Evolutionary conservation across 176 grass and related monocot genomes (phyloP), one percentile per base, ranked within the genome.

Genomic region (Oryza brachyantha): DNA sequence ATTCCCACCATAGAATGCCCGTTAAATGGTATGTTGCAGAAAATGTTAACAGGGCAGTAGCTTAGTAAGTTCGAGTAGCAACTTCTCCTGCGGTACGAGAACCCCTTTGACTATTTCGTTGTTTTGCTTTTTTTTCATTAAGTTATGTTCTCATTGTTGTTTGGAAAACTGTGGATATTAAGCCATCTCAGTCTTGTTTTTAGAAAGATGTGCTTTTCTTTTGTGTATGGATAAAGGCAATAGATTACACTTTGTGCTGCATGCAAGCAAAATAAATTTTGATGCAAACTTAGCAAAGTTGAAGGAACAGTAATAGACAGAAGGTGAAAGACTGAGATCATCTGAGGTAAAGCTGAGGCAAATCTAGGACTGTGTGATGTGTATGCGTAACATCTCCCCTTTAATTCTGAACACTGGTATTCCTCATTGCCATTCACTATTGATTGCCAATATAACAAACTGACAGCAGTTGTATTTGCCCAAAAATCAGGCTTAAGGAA

Each of bases 401-500:
- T 64, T 52, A 28, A 10, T 62, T 35, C 13, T 59, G 57, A 69
- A 46, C 28, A 2, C n/a, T 46, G 13, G 8, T 69, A 76, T 27
- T 69, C 61, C 7, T 77, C 48, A 13, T 9, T 68, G 26, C 2
- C 42, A 40, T 41, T 8, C 59, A 10, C 68, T 69, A 75, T 17
- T 45, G 41, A 19, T 61, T 61, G 25, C 61, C 19, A 80, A 68
- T 28, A 62, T 48, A 19, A 73, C 73, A 67, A 74, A 79, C 48
- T 57, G 59, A 26, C n/a, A 84, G 52, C 48, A 70, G 21, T 78
- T 83, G 60, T n/a, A 24, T 78, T 68, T 61, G 64, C 25, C 70
- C 32, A 24, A 60, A 35, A 57, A 65, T 84, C 60, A 90, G 91
- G 84, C 78, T 90, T 65, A 70, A 87, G 72, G 87, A 93, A 69